Evolutionary conservation across 768 basidiomycete species (phyloP), one percentile per base, ranked within the genome.

Genomic region (Pholiota molesta): DNA sequence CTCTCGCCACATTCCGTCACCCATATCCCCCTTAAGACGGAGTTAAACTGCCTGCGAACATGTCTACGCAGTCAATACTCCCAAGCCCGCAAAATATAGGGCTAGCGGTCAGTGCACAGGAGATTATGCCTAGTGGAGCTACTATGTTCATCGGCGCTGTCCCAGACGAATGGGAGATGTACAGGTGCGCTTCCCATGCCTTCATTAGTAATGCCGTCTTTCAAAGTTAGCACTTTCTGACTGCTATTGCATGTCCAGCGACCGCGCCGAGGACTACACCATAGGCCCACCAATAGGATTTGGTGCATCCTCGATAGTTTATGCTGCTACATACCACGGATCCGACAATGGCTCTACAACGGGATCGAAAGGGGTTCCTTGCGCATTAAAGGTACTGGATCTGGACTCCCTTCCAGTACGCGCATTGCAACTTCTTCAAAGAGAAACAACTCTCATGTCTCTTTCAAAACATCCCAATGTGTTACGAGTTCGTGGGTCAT

Each of bases 401-500:
- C 86, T 96, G 47, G 94, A 96, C 71, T 79, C 84, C 14, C 83
- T 96, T 39, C 87, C 90, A 0, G 89, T 81, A 0, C 81, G 81
- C 44, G 86, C 92, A 0, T 79, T 94, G n/a, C 78, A 82, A 8
- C 86, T 92, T 23, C 81, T 94, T 17, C 88, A 89, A 67, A 83
- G 92, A 54, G 94, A 97, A 75, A 95, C 95, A 0, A 91, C 92
- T 52, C 81, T 96, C 37, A 96, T 96, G 94, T 94, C 92, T 1
- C 83, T 96, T 5, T 91, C 88, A 11, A 96, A 96, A 68, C 94
- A 95, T 62, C 92, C 93, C n/a, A 94, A 96, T 66, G 94, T 96
- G 19, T 81, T 96, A 13, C 91, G 94, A 60, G 94, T 97, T 3
- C 88, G 94, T 66, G 94, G 94, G 17, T 89, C 89, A 16, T 97